A percentile compares a stretch with the other conserved stretches of the same genome.
Evolutionary conservation across 495 filamentous ascomycete genomes (phyloP).

Genomic region (Penicillium mononematosum): DNA sequence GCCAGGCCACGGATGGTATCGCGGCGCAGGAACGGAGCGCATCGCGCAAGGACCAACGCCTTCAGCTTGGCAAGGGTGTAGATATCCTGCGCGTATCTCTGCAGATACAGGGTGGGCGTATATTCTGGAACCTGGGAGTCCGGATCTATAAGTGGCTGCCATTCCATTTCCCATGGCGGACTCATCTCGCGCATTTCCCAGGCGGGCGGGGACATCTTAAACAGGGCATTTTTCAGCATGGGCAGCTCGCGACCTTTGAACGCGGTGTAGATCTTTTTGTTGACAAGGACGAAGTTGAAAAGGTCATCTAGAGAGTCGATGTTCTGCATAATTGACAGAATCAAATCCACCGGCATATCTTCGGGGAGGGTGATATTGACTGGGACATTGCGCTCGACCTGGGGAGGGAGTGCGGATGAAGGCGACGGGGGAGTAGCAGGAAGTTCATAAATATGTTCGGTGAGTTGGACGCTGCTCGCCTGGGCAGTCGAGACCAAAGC

Average conservation of each 20-base stretch:
- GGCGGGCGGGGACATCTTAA: conserved; percentile 59
- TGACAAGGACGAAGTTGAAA: conserved; percentile 55
- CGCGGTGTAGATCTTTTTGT: conserved; percentile 57
- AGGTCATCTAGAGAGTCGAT: conserved; percentile 57
- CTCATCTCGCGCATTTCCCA: conserved; percentile 67
- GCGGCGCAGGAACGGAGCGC: conserved; percentile 55
- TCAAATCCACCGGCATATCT: conserved; percentile 47
- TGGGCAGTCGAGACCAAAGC: conserved; percentile 22
- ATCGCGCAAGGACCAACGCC: conserved; percentile 57
- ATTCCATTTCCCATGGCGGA: conserved; percentile 51
- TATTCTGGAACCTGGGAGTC: conserved; percentile 55
- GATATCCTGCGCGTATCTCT: conserved; percentile 56
- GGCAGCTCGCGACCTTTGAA: conserved; percentile 60
- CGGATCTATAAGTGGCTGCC: conserved; percentile 42
- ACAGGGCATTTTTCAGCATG: conserved; percentile 55
- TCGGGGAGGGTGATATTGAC: conserved; percentile 31
- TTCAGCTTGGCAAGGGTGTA: conserved; percentile 60
- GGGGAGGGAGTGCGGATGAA: conserved; percentile 15
- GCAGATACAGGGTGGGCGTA: conserved; percentile 55
- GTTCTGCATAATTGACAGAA: conserved; percentile 50
- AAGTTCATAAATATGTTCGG: conserved; percentile 40
- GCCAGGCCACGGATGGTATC: conserved; percentile 58
- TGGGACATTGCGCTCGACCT: not conserved
- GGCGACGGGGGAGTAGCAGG: conserved; percentile 34
- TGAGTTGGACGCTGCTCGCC: conserved; percentile 22